Base-by-base conservation (phyloP, 129 eudicot species). In the Deinandra increscens region DNA sequence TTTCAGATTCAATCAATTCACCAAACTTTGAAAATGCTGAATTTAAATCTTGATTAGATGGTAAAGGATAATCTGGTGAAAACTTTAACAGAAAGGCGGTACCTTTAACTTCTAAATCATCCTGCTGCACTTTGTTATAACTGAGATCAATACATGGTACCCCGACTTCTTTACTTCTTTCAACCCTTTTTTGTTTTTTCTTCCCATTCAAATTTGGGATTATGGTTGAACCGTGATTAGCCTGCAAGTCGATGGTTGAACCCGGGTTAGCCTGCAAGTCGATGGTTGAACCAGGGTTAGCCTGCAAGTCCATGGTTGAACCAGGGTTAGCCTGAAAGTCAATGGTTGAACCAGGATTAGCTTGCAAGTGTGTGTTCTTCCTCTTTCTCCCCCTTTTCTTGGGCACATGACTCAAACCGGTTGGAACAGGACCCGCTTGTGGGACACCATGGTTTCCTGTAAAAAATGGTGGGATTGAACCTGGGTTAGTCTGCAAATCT, bases 1-100 rank as follows among this genome's bases (percentile, higher is more conserved):
- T 75, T 74, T 88, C 88, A 0, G 84, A 83, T 70, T 88, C 91
- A 49, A 61, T 76, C 44, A 88, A 59, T 72, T 66, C 13, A 53
- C 95, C 95, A 53, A 68, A 85, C 23, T 77, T 69, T 10, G 81
- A 75, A 70, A 88, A 88, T n/a, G 62, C 62, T 1, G 86, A 60
- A 18, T 60, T 45, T 43, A 88, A 62, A 23, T 75, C 80, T 79
- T 85, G 85, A 29, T 58, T 76, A 2, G 88, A 58, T 22, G 95
- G 95, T 58, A 83, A 39, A 34, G 88, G 84, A 59, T 48, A 20
- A 10, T 78, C 86, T 20, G 82, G 48, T 29, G 82, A 70, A 66
- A 88, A 88, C 56, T 78, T 82, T 29, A 88, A 64, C 15, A 85
- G 78, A 37, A 88, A 77, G 31, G 81, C 83, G 4, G 82, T 77